Evolutionary conservation across 1,284 basidiomycete genomes (phyloP).

Genomic region (Hymenochaete sp.): DNA sequence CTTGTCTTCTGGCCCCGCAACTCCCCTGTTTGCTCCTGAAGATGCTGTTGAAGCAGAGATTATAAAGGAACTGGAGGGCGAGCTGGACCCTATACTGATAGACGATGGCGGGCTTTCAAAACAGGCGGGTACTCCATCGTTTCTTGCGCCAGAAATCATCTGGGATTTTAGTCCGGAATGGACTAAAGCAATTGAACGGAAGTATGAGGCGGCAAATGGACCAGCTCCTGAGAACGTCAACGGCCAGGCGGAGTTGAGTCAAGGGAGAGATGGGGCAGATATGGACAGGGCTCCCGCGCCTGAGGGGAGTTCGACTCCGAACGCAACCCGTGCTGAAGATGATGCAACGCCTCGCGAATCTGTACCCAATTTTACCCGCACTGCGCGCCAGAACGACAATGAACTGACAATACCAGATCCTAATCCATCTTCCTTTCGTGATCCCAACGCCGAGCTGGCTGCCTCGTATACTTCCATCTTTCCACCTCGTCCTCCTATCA

Average conservation of each 20-base stretch:
- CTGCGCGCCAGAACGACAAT: constrained; percentile 9
- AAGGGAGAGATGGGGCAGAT: constrained; percentile 6
- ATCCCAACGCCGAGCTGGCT: constrained; percentile 26
- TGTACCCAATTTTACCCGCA: constrained; percentile 10
- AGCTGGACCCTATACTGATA: constrained; percentile 14
- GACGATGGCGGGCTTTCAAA: constrained; percentile 16
- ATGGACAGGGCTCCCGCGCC: constrained; percentile 13
- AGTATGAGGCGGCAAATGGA: neutral
- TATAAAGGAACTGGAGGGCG: constrained; percentile 8
- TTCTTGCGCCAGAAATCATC: constrained; percentile 94
- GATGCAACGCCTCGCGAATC: constrained; percentile 9
- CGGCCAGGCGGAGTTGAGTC: neutral
- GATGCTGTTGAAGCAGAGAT: constrained; percentile 10
- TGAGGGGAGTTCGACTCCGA: constrained; percentile 17
- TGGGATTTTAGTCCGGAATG: constrained; percentile 38
- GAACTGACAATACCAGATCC: constrained; percentile 14
- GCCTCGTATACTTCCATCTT: constrained; percentile 26
- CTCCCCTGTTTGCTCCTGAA: neutral
- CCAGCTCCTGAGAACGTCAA: neutral
- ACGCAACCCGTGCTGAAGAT: neutral
- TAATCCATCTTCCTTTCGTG: constrained; percentile 25
- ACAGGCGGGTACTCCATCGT: constrained; percentile 86
- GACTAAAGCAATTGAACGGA: neutral
- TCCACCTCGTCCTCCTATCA: constrained; percentile 59
- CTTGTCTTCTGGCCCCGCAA: neutral